Evolutionary conservation across 495 filamentous ascomycete species (phyloP).

Genomic region (Pyronema domesticum): DNA sequence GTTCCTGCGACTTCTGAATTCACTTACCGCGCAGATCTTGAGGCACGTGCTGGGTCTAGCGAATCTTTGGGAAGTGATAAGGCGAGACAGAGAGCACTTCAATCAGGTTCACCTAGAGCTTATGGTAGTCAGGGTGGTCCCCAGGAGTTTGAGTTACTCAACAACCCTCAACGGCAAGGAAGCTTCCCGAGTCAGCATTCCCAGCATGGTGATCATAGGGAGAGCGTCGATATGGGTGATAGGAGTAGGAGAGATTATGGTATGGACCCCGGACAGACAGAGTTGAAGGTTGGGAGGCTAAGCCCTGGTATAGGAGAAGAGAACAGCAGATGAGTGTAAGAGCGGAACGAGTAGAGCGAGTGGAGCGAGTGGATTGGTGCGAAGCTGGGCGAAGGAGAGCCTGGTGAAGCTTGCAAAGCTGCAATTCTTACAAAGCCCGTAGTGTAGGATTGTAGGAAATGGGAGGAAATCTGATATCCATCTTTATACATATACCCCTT

Average conservation of each 20-base stretch:
- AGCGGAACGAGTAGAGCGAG: no score
- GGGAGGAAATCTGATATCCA: no score
- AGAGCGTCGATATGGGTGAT: conserved; percentile 1
- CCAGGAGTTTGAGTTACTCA: background rate
- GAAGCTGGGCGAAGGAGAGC: no score
- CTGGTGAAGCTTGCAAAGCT: no score
- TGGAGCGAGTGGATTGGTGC: no score
- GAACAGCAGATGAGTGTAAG: no score
- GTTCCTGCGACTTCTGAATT: background rate
- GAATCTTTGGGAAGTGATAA: background rate
- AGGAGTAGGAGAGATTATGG: background rate
- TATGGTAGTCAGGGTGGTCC: background rate
- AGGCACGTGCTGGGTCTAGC: background rate
- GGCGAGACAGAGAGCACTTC: background rate
- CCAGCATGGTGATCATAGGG: background rate
- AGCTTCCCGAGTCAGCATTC: background rate
- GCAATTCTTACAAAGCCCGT: no score
- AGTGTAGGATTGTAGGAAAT: no score
- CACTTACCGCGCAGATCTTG: background rate
- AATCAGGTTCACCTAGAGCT: no score
- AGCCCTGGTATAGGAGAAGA: no score
- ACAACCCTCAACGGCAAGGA: background rate
- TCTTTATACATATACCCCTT: no score
- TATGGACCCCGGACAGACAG: background rate
- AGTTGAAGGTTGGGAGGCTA: no score